Evolutionary conservation across 179 eudicot species (phyloP).

Genomic region (Carnegiea gigantea): DNA sequence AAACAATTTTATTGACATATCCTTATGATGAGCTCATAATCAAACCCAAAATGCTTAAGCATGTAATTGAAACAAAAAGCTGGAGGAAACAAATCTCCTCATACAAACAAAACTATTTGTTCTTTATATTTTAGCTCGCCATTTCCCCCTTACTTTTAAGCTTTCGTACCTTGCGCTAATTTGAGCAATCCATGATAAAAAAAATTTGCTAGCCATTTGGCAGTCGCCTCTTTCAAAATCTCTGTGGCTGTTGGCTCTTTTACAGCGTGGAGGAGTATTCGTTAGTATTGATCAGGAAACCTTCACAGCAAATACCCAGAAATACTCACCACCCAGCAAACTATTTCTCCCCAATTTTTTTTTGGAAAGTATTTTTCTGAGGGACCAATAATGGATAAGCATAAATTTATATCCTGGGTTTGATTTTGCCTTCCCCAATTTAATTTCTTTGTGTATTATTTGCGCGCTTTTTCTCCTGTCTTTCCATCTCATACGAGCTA

Average conservation of each 20-base stretch:
- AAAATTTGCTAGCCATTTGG: too few species aligned
- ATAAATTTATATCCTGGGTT: neutral
- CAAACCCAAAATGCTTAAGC: too few species aligned
- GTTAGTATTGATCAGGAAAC: constrained; percentile 17
- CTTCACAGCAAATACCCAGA: constrained; percentile 40
- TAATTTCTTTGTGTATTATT: neutral
- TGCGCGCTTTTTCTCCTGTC: neutral
- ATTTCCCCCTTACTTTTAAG: too few species aligned
- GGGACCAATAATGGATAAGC: neutral
- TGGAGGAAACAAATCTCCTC: too few species aligned
- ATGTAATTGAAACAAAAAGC: too few species aligned
- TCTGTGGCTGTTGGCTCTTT: constrained; percentile 18
- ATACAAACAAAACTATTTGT: neutral
- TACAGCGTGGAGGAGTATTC: constrained; percentile 14
- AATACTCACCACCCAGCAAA: constrained; percentile 10
- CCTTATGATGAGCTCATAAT: too few species aligned
- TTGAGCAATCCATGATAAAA: too few species aligned
- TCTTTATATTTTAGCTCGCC: constrained; percentile 5
- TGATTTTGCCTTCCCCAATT: neutral
- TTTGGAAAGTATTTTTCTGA: neutral
- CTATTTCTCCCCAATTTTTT: neutral
- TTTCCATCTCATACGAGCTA: neutral
- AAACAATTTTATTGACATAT: too few species aligned
- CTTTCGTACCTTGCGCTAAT: too few species aligned
- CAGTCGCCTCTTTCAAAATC: too few species aligned